Evolutionary conservation across 768 basidiomycete genomes (phyloP).

Genomic region (Agrocybe praecox): DNA sequence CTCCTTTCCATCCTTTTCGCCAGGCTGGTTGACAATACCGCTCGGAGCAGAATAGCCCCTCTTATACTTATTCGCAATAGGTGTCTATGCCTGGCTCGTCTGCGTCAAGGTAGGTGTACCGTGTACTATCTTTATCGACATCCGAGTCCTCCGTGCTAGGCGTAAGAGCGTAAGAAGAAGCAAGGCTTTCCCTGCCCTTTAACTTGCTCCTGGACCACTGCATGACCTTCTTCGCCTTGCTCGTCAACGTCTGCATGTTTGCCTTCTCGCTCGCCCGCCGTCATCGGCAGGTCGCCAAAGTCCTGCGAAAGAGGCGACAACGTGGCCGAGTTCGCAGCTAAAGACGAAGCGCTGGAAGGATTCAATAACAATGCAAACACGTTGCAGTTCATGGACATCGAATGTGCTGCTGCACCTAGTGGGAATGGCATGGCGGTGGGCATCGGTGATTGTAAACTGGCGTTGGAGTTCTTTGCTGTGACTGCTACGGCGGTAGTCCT

Average conservation of each 20-base stretch:
- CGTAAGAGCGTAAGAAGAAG: slow-evolving; percentile 23
- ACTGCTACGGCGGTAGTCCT: background rate
- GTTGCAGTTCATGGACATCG: too few relatives aligned
- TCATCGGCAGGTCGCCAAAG: slow-evolving; percentile 19
- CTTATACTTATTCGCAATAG: too few relatives aligned
- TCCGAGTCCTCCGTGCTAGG: slow-evolving; percentile 20
- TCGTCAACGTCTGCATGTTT: slow-evolving; percentile 70
- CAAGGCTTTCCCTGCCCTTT: slow-evolving; percentile 47
- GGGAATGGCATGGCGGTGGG: too few relatives aligned
- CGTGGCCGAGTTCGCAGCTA: slow-evolving; percentile 5
- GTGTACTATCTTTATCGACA: slow-evolving; percentile 12
- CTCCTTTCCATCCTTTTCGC: too few relatives aligned
- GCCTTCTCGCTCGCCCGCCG: background rate
- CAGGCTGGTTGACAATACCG: too few relatives aligned
- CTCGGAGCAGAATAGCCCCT: too few relatives aligned
- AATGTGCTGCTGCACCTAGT: background rate
- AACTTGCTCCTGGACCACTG: slow-evolving; percentile 92
- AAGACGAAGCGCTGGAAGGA: slow-evolving; percentile 11
- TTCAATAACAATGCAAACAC: background rate
- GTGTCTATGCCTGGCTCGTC: background rate
- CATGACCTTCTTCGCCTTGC: slow-evolving; percentile 95
- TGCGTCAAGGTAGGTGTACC: slow-evolving; percentile 33
- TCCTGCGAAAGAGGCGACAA: slow-evolving; percentile 27
- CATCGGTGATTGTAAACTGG: too few relatives aligned
- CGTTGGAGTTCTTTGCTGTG: background rate